These are phyloP conservation scores for Blastocystis sp. DNA, from an alignment of 352 stramenopile species.

Conservation along the genomic window DNA sequence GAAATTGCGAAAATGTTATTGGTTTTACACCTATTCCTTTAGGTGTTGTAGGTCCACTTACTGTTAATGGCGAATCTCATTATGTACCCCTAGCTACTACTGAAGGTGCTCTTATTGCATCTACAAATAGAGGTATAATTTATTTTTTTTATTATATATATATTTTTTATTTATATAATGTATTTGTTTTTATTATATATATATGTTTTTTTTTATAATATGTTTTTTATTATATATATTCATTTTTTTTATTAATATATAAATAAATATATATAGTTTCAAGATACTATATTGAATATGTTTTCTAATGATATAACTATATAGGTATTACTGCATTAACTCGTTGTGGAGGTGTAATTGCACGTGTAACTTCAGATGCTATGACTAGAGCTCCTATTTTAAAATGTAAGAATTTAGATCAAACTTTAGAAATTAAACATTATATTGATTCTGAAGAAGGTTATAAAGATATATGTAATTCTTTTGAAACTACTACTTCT, in stretches of 20 bases:
- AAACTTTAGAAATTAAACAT: conserved; percentile 46
- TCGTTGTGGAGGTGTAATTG: conserved; percentile 49
- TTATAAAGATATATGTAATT: conserved; percentile 52
- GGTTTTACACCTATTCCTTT: conserved; percentile 66
- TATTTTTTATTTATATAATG: too few relatives aligned
- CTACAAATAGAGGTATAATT: conserved; percentile 62
- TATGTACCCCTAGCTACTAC: conserved; percentile 73
- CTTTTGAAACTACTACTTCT: conserved; percentile 64
- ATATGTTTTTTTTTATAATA: too few relatives aligned
- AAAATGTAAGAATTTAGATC: conserved; percentile 46
- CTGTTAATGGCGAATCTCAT: conserved; percentile 56
- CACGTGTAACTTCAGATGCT: conserved; percentile 56
- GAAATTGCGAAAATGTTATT: conserved; percentile 71
- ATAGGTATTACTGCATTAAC: conserved; percentile 58
- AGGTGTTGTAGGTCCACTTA: conserved; percentile 60
- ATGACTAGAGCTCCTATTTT: conserved; percentile 68
- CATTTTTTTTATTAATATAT: too few relatives aligned
- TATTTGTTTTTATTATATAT: too few relatives aligned
- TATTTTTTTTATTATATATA: too few relatives aligned
- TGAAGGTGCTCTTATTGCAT: conserved; percentile 64
- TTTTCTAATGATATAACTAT: too few relatives aligned
- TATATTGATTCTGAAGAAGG: conserved; percentile 49
- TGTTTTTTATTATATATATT: too few relatives aligned
- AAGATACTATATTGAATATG: too few relatives aligned
- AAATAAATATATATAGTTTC: too few relatives aligned